Conservation (phyloP, 1,284 basidiomycete species). For the Rhodotorula sp. region DNA sequence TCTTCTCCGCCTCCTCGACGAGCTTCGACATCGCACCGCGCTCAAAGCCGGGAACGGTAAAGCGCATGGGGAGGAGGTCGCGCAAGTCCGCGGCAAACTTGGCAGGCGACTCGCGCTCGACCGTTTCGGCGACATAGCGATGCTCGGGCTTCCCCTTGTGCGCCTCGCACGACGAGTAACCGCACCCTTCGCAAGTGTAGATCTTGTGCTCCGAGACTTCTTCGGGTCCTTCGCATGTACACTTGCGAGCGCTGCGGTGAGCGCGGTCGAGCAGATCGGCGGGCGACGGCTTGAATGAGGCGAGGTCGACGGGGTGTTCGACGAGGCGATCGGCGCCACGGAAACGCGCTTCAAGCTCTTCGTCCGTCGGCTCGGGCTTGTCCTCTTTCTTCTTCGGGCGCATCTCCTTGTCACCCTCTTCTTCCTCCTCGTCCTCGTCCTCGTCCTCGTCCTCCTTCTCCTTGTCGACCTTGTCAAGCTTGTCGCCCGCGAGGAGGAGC, state of each 20-base stretch:
- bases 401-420: neutral
- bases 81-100: conserved; percentile 74
- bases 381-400: conserved; percentile 49
- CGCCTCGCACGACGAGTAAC: conserved; percentile 72
- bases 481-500: conserved; percentile 63
- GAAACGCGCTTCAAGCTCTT: conserved; percentile 60
- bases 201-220: conserved; percentile 70
- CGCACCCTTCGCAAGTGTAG: conserved; percentile 71
- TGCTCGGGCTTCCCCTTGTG: conserved; percentile 90
- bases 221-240: conserved; percentile 81
- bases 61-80: conserved; percentile 79
- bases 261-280: conserved; percentile 64
- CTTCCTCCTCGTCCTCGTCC: conserved; percentile 52
- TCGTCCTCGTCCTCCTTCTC: conserved; percentile 54
- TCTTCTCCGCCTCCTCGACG: conserved; percentile 10
- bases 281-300: conserved; percentile 57
- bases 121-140: conserved; percentile 58
- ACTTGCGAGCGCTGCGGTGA: conserved; percentile 70
- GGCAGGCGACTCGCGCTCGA: conserved; percentile 59
- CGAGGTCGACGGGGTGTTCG: conserved; percentile 65
- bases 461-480: conserved; percentile 59
- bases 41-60: conserved; percentile 60
- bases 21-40: conserved; percentile 12
- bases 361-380: conserved; percentile 54
- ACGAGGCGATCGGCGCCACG: conserved; percentile 67